These are phyloP conservation scores for Xerophyta viscosa DNA, from an alignment of 106 monocot genomes.

Conservation along the genomic window DNA sequence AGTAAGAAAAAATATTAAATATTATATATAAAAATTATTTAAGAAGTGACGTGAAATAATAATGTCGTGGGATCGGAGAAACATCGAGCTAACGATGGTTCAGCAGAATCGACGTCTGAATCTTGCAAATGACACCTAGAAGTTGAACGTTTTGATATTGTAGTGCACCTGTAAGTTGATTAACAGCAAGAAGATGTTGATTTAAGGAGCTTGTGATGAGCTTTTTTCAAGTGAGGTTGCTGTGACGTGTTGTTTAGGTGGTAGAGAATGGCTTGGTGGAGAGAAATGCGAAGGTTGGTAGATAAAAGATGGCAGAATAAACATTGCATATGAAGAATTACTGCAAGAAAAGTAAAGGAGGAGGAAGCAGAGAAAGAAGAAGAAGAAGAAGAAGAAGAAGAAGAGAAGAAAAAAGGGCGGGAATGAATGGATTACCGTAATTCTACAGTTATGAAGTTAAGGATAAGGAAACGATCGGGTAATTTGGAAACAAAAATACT, in stretches of 20 bases:
- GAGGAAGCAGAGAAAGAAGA: too few relatives aligned
- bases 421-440: too few relatives aligned
- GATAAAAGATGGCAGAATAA: too few relatives aligned
- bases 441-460: too few relatives aligned
- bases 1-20: too few relatives aligned
- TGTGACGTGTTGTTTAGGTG: neutral
- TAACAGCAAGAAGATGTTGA: too few relatives aligned
- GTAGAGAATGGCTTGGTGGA: neutral
- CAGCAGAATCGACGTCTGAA: conserved; percentile 1
- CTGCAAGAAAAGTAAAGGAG: neutral
- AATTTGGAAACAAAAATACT: too few relatives aligned
- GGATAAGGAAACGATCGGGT: too few relatives aligned
- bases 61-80: conserved; percentile 16
- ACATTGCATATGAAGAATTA: too few relatives aligned
- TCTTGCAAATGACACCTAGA: neutral
- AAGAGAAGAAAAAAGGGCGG: too few relatives aligned
- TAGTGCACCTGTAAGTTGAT: neutral
- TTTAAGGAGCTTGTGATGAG: neutral
- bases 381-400: neutral
- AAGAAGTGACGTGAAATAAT: too few relatives aligned
- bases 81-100: neutral
- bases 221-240: neutral
- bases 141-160: neutral
- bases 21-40: too few relatives aligned
- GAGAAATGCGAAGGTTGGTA: neutral